phyloP scores from a whole-genome alignment of 2,329 filamentous ascomycete genomes.

The Penicillium vulpinum region DNA sequence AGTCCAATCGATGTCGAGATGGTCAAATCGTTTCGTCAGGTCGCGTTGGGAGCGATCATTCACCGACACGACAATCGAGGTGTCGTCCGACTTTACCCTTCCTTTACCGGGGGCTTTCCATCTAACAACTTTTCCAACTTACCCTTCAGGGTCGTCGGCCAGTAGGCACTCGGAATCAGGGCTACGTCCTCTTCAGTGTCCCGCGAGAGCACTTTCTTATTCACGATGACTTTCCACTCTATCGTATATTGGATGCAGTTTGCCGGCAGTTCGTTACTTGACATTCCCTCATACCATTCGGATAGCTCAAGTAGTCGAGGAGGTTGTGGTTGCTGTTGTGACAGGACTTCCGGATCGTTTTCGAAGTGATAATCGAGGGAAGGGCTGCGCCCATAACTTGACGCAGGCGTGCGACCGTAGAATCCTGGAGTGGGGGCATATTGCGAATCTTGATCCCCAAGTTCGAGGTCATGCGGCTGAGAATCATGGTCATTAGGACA shows the following conservation, averaged over 20 bases:
- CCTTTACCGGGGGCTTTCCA: background rate
- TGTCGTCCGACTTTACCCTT: conserved; percentile 8
- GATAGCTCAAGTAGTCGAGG: conserved; percentile 6
- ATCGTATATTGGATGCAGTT: conserved; percentile 12
- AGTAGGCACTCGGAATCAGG: background rate
- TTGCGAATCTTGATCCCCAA: too few species aligned
- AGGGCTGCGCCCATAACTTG: background rate
- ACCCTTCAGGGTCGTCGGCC: background rate
- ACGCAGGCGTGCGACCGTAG: background rate
- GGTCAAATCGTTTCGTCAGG: conserved; percentile 30
- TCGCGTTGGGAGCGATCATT: conserved; percentile 31
- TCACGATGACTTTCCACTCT: conserved; percentile 32
- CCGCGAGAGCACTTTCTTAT: conserved; percentile 10
- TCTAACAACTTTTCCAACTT: background rate
- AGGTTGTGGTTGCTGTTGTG: background rate
- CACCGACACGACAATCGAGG: conserved; percentile 23
- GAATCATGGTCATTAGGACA: too few species aligned
- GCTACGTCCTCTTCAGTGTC: background rate
- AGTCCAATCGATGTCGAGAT: background rate
- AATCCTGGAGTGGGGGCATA: too few species aligned
- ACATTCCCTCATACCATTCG: conserved; percentile 1
- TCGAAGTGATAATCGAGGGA: background rate
- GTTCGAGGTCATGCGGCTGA: too few species aligned
- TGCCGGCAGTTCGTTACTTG: conserved; percentile 6
- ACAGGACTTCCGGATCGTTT: background rate